Percentiles rank a stretch among this genome's conserved stretches.
phyloP scores from a whole-genome alignment of 805 yeast genomes.

The Candida awuae region DNA sequence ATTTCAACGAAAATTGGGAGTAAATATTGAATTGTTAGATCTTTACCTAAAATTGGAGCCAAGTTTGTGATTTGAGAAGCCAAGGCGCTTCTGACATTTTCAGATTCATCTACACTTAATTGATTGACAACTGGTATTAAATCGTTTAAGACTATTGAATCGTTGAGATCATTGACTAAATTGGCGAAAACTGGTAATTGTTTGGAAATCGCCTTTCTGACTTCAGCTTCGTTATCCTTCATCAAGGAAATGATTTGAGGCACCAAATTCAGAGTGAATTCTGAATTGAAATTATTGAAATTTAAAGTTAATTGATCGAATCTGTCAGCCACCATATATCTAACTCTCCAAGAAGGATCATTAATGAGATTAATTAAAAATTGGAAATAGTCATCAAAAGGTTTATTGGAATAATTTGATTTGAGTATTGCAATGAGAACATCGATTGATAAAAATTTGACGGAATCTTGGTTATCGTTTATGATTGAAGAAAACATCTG shows the following conservation, averaged over 20 bases:
- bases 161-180: slow-evolving; percentile 34
- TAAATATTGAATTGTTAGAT: slow-evolving; percentile 70
- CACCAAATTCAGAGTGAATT: slow-evolving; percentile 50
- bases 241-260: slow-evolving; percentile 69
- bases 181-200: slow-evolving; percentile 74
- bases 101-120: slow-evolving; percentile 84
- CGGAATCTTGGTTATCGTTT: slow-evolving; percentile 89
- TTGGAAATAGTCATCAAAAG: slow-evolving; percentile 53
- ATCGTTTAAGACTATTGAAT: slow-evolving; percentile 50
- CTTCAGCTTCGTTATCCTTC: slow-evolving; percentile 94
- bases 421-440: slow-evolving; percentile 74
- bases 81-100: slow-evolving; percentile 85
- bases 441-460: slow-evolving; percentile 82
- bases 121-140: slow-evolving; percentile 79
- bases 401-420: slow-evolving; percentile 48
- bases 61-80: slow-evolving; percentile 83
- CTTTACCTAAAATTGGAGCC: slow-evolving; percentile 79
- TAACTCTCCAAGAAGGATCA: slow-evolving; percentile 96
- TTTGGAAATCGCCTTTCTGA: slow-evolving; percentile 87
- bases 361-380: slow-evolving; percentile 63
- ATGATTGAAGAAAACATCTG: slow-evolving; percentile 73
- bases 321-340: slow-evolving; percentile 96
- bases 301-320: slow-evolving; percentile 65
- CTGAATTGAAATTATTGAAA: slow-evolving; percentile 42
- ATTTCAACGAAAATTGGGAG: slow-evolving; percentile 84